Evolutionary conservation across 75 land plant genomes (phyloP), one percentile per base, ranked within the genome.

Genomic region (Larix kaempferi): DNA sequence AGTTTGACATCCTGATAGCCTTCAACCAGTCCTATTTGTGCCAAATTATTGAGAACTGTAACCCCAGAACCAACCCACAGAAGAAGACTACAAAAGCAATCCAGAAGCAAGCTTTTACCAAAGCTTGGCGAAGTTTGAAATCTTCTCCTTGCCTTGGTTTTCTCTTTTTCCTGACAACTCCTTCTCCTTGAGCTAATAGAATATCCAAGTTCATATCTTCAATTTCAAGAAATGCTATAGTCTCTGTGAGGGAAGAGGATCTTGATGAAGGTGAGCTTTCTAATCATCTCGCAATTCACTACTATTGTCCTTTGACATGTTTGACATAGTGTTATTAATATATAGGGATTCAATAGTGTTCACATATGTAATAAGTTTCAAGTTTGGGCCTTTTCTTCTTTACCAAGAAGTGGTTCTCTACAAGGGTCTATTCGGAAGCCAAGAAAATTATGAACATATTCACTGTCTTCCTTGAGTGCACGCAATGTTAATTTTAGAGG

Each of bases 71-170:
- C 95, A 60, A 85, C 88, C 92, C 92, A 83, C 88, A 84, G 67
- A 94, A 91, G 75, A 86, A 87, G 5, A 83, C 82, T 19, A 91
- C 4, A 90, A 95, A 35, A 95, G 79, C 44, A 95, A 88, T n/a
- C 98, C 98, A 95, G 74, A 95, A 93, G 79, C 93, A 91, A 55
- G 91, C 95, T 76, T 91, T 95, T 4, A 91, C 77, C 6, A 93
- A 4, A 49, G 90, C 92, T 78, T 95, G 84, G 14, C 85, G 75
- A n/a, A 95, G 84, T 13, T 73, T 87, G 59, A 93, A 93, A 79
- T 93, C 96, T 27, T 95, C 96, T 19, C 98, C 94, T 56, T 91
- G 79, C 37, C 66, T 76, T 3, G 97, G 97, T 49, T 80, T 77
- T 59, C 90, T 71, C 77, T 87, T 85, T 82, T 84, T 81, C 63